Conservation (phyloP, 2,329 filamentous ascomycete species). For the Didymella sp. region DNA sequence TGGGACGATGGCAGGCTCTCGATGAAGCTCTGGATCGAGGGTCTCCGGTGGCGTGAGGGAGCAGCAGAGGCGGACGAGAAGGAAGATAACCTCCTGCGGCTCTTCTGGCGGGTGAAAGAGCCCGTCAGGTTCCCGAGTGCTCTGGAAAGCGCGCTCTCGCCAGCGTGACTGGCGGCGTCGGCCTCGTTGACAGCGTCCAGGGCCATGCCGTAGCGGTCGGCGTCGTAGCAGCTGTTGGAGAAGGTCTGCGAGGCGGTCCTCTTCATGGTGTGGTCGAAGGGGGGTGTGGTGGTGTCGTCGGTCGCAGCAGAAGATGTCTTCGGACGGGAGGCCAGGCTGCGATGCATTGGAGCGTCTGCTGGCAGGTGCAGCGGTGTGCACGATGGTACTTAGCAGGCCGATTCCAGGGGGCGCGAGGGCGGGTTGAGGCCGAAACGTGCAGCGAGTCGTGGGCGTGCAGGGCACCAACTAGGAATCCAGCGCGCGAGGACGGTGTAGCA, state of each 20-base stretch:
- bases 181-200: constrained; percentile 44
- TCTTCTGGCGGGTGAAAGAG: constrained; percentile 43
- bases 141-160: constrained; percentile 39
- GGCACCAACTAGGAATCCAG: constrained; percentile 7
- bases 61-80: constrained; percentile 37
- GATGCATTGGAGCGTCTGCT: constrained; percentile 44
- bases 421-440: constrained; percentile 18
- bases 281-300: constrained; percentile 39
- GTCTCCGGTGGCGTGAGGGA: constrained; percentile 33
- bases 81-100: constrained; percentile 44
- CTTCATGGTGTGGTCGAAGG: constrained; percentile 44
- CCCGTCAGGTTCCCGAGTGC: constrained; percentile 38
- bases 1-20: constrained; percentile 30
- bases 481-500: constrained; percentile 13
- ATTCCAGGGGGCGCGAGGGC: constrained; percentile 20
- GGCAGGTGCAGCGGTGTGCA: constrained; percentile 20
- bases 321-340: constrained; percentile 48
- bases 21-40: constrained; percentile 39
- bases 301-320: constrained; percentile 55
- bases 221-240: constrained; percentile 32
- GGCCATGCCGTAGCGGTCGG: constrained; percentile 29
- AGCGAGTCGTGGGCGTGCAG: constrained; percentile 21
- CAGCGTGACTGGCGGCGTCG: constrained; percentile 30
- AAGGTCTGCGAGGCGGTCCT: constrained; percentile 50
- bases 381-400: constrained; percentile 2